Conservation (phyloP, 2,329 filamentous ascomycete genomes). For the Aspergillus sp. region DNA sequence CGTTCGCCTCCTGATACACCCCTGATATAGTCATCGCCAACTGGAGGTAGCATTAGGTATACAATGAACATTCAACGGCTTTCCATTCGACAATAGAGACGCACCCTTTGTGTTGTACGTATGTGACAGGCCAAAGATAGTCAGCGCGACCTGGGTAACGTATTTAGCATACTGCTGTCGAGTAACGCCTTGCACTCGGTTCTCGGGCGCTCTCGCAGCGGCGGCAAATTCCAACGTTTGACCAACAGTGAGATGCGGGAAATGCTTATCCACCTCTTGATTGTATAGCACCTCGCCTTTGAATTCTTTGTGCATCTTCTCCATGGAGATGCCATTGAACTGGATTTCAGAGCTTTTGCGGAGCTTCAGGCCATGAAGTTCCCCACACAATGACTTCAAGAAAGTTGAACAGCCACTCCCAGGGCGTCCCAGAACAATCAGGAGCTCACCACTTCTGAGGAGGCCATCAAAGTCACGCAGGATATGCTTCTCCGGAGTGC, state of each 20-base stretch:
- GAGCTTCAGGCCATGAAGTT: constrained; percentile 75
- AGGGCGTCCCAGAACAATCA: constrained; percentile 44
- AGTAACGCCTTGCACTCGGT: constrained; percentile 42
- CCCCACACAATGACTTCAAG: constrained; percentile 78
- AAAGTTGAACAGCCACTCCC: constrained; percentile 71
- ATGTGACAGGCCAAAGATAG: constrained; percentile 44
- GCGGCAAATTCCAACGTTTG: constrained; percentile 61
- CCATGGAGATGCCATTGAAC: constrained; percentile 67
- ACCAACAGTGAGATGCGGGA: constrained; percentile 59
- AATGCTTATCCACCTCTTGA: constrained; percentile 51
- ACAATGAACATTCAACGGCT: neutral
- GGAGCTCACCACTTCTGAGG: constrained; percentile 52
- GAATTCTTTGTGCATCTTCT: constrained; percentile 70
- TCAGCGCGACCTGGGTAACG: constrained; percentile 44
- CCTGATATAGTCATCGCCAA: constrained; percentile 58
- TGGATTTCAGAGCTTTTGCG: constrained; percentile 72
- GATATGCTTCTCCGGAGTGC: constrained; percentile 57
- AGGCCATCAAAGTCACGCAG: constrained; percentile 56
- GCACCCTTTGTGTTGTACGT: constrained; percentile 49
- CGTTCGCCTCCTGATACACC: constrained; percentile 64
- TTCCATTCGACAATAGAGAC: neutral
- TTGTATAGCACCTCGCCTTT: constrained; percentile 44
- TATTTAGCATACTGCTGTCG: constrained; percentile 48
- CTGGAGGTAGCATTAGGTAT: constrained; percentile 22
- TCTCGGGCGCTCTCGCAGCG: constrained; percentile 51